Percentiles rank a stretch among this genome's conserved stretches.
Conservation (phyloP, 2,329 filamentous ascomycete species). For the Cercospora canescens region DNA sequence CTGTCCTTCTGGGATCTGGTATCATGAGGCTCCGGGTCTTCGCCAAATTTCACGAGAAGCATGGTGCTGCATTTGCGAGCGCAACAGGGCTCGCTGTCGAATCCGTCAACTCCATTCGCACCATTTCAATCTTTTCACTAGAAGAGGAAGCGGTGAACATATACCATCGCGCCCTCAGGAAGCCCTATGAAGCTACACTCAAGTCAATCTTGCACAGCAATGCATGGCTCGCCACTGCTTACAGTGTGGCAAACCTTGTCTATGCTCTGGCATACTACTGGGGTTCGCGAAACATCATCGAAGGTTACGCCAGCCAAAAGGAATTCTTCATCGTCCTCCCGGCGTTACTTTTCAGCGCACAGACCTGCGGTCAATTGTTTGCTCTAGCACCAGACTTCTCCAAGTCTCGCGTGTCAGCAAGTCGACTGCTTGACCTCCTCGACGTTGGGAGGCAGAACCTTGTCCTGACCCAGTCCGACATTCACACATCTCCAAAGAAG, state of each 20-base stretch:
- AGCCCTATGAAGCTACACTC: conserved; percentile 23
- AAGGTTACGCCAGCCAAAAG: conserved; percentile 65
- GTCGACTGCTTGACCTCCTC: conserved; percentile 54
- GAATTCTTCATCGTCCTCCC: conserved; percentile 73
- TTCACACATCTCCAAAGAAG: not conserved
- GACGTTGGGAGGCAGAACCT: conserved; percentile 33
- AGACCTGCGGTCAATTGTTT: conserved; percentile 74
- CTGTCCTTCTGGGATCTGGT: conserved; percentile 60
- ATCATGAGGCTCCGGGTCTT: conserved; percentile 67
- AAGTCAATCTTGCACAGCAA: conserved; percentile 25
- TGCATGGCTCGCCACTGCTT: conserved; percentile 55
- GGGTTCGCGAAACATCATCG: conserved; percentile 69
- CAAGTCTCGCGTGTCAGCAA: conserved; percentile 62
- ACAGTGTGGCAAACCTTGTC: conserved; percentile 64
- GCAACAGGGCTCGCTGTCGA: conserved; percentile 55
- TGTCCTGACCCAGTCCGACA: conserved; percentile 10
- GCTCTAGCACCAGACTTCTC: conserved; percentile 74
- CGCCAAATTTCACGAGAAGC: conserved; percentile 53
- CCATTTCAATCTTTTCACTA: conserved; percentile 52
- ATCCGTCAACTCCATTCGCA: conserved; percentile 47
- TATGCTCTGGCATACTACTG: conserved; percentile 81
- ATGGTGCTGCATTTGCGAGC: conserved; percentile 52
- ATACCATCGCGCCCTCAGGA: conserved; percentile 26
- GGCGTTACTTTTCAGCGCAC: conserved; percentile 69
- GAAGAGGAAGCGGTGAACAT: conserved; percentile 47